Base-by-base conservation (phyloP, 257 asterid species). In the Verbena officinalis region DNA sequence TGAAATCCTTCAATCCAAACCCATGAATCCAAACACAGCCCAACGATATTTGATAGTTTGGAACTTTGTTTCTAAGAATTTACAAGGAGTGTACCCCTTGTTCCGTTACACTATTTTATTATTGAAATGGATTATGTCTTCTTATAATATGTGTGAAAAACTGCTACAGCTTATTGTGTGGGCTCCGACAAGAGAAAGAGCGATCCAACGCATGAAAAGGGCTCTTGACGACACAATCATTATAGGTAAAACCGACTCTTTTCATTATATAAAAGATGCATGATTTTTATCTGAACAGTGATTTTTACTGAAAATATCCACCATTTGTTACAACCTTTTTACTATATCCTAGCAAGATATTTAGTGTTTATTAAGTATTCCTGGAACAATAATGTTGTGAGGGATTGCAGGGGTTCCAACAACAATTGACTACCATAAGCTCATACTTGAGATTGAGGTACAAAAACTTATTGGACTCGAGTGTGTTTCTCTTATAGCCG, bases 131-230 rank as follows among this genome's bases (percentile, higher is more conserved):
- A 2, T 2, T 2, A 27, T 27, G 33, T 27, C 5, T 2, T 5
- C 5, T 27, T 27, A 27, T 27, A 27, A 27, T 27, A 27, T 27
- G 33, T 27, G 5, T 27, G 33, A 27, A 63, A 39, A 24, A 24
- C 48, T 50, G 19, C 38, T 30, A 43, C 73, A 92, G 97, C 99
- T 93, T 70, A 90, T 94, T 50, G 99, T 94, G 22, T 94, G 99
- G 99, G 99, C 89, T 71, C 99, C 97, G 61, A 94, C 99, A 17
- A 89, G 99, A 60, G 97, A 88, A 56, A 82, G 84, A 75, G 99
- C 99, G 58, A 90, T 94, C 22, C 84, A 77, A 59, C 96, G 99
- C 79, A 94, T 94, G 99, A 94, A 94, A 78, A 83, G 99, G 80
- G 99, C 99, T 67, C 99, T 94, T 20, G 16, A 83, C 50, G 99